These are phyloP conservation scores for Saturnispora sekii DNA, from an alignment of 805 yeast species.

Conservation along the genomic window DNA sequence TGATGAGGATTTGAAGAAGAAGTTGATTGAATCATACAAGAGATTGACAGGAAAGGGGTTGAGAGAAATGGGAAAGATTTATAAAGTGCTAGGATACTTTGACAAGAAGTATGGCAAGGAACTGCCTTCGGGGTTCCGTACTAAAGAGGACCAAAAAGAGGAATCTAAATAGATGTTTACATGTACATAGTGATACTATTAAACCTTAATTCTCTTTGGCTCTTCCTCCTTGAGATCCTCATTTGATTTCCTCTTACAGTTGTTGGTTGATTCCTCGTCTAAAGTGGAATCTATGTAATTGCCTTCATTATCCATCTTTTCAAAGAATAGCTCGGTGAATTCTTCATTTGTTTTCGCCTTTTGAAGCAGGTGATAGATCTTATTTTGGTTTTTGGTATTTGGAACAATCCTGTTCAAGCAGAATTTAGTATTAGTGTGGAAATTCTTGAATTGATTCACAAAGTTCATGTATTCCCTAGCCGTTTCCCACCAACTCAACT, in stretches of 20 bases:
- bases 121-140: constrained; percentile 51
- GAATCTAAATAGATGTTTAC: background rate
- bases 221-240: background rate
- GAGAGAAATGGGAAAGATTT: constrained; percentile 64
- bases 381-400: constrained; percentile 22
- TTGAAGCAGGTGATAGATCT: constrained; percentile 47
- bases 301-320: constrained; percentile 31
- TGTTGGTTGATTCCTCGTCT: constrained; percentile 3
- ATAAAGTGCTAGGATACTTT: constrained; percentile 56
- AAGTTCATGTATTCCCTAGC: constrained; percentile 46
- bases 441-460: constrained; percentile 51
- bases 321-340: constrained; percentile 28
- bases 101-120: constrained; percentile 30
- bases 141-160: background rate
- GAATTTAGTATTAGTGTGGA: constrained; percentile 68
- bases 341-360: constrained; percentile 48
- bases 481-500: constrained; percentile 44
- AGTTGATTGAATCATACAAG: constrained; percentile 46
- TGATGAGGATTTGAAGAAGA: constrained; percentile 36
- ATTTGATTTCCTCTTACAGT: constrained; percentile 7
- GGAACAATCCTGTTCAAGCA: constrained; percentile 72
- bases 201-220: constrained; percentile 1
- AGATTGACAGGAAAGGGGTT: constrained; percentile 55
- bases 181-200: background rate
- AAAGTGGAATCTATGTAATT: constrained; percentile 6